A percentile compares a stretch with the other conserved stretches of the same genome.
These are phyloP conservation scores for Lichtheimia hyalospora DNA, from an alignment of 371 early-diverging fungal genomes.

Conservation along the genomic window DNA sequence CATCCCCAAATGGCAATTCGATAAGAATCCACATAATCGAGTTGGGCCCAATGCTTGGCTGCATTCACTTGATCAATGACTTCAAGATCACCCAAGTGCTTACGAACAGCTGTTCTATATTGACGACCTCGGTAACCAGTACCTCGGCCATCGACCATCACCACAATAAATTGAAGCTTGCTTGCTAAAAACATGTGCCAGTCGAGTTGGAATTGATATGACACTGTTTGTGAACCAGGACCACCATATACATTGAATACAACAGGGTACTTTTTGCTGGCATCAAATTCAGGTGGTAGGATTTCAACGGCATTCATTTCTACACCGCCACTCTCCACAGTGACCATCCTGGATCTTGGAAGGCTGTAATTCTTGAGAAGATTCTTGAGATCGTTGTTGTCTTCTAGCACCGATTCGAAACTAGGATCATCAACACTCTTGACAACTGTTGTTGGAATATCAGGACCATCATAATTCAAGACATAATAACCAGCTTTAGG, in stretches of 20 bases:
- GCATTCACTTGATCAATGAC: slow-evolving; percentile 86
- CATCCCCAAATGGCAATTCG: slow-evolving; percentile 97
- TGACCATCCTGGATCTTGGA: slow-evolving; percentile 58
- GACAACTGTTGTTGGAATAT: slow-evolving; percentile 79
- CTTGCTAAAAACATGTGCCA: slow-evolving; percentile 75
- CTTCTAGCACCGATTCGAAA: slow-evolving; percentile 54
- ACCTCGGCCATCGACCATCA: slow-evolving; percentile 87
- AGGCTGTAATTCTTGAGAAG: slow-evolving; percentile 51
- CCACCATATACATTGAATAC: slow-evolving; percentile 92
- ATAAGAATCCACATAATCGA: slow-evolving; percentile 75
- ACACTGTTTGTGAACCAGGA: slow-evolving; percentile 87
- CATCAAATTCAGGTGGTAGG: slow-evolving; percentile 84
- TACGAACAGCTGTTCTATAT: slow-evolving; percentile 76
- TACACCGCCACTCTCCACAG: slow-evolving; percentile 59
- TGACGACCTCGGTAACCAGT: slow-evolving; percentile 86
- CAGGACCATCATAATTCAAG: slow-evolving; percentile 84
- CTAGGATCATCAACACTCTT: slow-evolving; percentile 51
- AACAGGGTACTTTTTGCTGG: slow-evolving; percentile 75
- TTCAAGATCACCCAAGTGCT: slow-evolving; percentile 82
- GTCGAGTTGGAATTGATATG: slow-evolving; percentile 66
- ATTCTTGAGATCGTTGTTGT: slow-evolving; percentile 51
- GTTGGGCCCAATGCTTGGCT: slow-evolving; percentile 66
- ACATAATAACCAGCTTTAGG: slow-evolving; percentile 73
- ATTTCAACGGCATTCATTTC: slow-evolving; percentile 87
- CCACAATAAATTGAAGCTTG: slow-evolving; percentile 66